phyloP scores from a whole-genome alignment of 2,329 filamentous ascomycete genomes.

The Aspergillus tanneri region DNA sequence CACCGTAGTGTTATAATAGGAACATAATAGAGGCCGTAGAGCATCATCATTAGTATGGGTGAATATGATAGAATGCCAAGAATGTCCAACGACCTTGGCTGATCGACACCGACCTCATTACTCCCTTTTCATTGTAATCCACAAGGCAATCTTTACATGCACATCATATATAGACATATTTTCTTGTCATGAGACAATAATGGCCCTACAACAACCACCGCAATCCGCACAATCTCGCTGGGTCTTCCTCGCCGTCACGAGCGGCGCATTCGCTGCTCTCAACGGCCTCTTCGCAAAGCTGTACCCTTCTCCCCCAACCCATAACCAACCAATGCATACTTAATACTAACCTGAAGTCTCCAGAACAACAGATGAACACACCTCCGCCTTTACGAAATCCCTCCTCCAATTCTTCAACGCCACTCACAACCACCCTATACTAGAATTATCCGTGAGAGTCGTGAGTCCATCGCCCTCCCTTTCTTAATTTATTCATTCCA shows the following conservation, averaged over 20 bases:
- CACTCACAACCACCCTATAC: constrained; percentile 34
- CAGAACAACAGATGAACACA: constrained; percentile 62
- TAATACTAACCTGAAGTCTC: not conserved
- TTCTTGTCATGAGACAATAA: constrained; percentile 6
- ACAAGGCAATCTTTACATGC: not conserved
- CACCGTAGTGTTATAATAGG: constrained; percentile 30
- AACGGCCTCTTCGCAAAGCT: constrained; percentile 68
- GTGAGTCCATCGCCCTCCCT: constrained; percentile 41
- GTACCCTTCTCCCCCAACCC: constrained; percentile 37
- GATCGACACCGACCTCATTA: too few species aligned
- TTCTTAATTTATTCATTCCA: not conserved
- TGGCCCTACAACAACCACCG: constrained; percentile 2
- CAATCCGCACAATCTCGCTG: constrained; percentile 33
- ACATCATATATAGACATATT: not conserved
- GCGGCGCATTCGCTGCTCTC: constrained; percentile 61
- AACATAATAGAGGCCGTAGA: too few species aligned
- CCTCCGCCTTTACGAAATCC: constrained; percentile 50
- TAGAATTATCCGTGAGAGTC: constrained; percentile 53
- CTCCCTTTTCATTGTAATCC: too few species aligned
- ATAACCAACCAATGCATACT: not conserved
- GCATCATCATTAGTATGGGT: too few species aligned
- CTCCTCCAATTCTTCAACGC: constrained; percentile 50
- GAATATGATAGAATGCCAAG: not conserved
- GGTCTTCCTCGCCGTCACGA: constrained; percentile 60
- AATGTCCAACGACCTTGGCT: too few species aligned